A percentile compares a stretch with the other conserved stretches of the same genome.
Evolutionary conservation across 441 rosid species (phyloP).

Genomic region (Adansonia madagascariensis): DNA sequence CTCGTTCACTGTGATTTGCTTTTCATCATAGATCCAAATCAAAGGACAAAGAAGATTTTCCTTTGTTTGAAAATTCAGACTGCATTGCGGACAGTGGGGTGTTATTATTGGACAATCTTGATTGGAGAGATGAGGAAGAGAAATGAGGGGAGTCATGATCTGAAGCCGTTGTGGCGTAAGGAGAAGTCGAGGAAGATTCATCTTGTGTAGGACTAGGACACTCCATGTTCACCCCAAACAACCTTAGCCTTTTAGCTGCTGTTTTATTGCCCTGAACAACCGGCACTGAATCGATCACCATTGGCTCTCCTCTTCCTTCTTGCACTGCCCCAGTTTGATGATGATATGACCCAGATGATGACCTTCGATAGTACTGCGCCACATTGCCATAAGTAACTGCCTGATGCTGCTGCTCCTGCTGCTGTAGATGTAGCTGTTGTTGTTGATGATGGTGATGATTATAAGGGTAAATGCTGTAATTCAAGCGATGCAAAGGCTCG

Average conservation of each 20-base stretch:
- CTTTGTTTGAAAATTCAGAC: conserved; percentile 62
- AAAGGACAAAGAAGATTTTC: conserved; percentile 69
- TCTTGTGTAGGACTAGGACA: conserved; percentile 46
- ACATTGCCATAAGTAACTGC: conserved; percentile 39
- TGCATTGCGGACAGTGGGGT: conserved; percentile 32
- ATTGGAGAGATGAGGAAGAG: conserved; percentile 37
- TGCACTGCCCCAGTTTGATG: conserved; percentile 40
- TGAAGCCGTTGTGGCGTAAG: conserved; percentile 40
- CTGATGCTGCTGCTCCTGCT: conserved; percentile 27
- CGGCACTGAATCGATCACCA: conserved; percentile 55
- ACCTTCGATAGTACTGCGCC: conserved; percentile 48
- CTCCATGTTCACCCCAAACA: conserved; percentile 77
- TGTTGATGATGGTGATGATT: conserved; percentile 42
- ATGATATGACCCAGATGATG: conserved; percentile 29
- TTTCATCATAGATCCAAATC: conserved; percentile 47
- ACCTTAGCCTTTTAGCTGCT: conserved; percentile 57
- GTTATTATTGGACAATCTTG: conserved; percentile 22
- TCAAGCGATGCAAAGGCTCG: conserved; percentile 44
- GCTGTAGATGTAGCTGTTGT: conserved; percentile 6
- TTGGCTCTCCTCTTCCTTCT: conserved; percentile 39
- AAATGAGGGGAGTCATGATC: conserved; percentile 38
- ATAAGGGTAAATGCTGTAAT: conserved; percentile 41
- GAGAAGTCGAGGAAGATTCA: conserved; percentile 34
- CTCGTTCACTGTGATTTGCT: background rate
- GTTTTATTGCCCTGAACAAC: conserved; percentile 38